A percentile compares a stretch with the other conserved stretches of the same genome.
Evolutionary conservation across 164 flowering plant species (phyloP).

Genomic region (Magnolia kwangsiensis): DNA sequence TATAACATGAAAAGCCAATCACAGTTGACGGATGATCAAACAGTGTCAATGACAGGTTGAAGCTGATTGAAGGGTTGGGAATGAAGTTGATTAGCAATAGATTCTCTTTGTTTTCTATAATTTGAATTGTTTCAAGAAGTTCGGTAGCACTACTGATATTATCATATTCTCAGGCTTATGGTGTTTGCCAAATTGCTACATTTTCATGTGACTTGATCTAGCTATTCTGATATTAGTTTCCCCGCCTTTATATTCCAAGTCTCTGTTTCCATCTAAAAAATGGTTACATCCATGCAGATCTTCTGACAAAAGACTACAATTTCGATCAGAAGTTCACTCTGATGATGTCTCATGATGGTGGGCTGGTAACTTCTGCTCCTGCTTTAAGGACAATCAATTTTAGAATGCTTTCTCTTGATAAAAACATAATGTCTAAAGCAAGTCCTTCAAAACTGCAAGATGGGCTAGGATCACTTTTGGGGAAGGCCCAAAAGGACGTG

Average conservation of each 20-base stretch:
- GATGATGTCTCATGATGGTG: conserved; percentile 42
- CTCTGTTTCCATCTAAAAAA: neutral
- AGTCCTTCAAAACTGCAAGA: neutral
- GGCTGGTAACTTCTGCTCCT: conserved; percentile 43
- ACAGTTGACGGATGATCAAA: no score
- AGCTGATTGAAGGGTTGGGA: no score
- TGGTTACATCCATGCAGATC: conserved; percentile 41
- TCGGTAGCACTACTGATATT: no score
- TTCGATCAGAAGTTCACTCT: conserved; percentile 63
- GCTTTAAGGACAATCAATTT: neutral
- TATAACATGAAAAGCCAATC: no score
- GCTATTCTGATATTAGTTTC: neutral
- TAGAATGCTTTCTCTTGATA: neutral
- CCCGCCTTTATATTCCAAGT: neutral
- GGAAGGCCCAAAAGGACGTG: neutral
- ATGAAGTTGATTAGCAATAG: no score
- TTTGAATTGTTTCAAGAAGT: no score
- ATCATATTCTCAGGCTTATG: no score
- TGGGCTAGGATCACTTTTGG: no score
- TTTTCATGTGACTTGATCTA: neutral
- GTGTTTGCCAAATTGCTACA: no score
- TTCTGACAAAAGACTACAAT: conserved; percentile 68
- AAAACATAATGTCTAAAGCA: neutral
- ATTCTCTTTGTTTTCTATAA: no score
- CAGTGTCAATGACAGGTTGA: no score